Conservation (phyloP, 1,284 basidiomycete species). For the Phellopilus nigrolimitatus region DNA sequence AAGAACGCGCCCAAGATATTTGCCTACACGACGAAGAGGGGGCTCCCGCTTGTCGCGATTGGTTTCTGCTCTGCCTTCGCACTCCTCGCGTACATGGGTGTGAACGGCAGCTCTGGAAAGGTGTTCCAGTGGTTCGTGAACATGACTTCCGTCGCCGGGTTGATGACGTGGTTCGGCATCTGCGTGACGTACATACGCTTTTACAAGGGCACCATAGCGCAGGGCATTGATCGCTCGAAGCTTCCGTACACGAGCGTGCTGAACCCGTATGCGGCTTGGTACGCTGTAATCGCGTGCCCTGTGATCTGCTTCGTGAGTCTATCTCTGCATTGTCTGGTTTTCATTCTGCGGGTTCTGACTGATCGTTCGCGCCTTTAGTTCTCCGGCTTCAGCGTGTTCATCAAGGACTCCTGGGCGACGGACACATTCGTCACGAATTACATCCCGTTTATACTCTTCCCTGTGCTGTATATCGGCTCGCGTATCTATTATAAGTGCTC, state of each 20-base stretch:
- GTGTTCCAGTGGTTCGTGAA: slow-evolving; percentile 79
- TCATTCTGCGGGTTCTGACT: background rate
- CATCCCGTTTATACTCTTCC: slow-evolving; percentile 73
- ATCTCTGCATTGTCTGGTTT: background rate
- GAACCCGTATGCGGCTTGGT: slow-evolving; percentile 40
- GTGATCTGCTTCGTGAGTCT: slow-evolving; percentile 64
- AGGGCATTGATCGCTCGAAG: slow-evolving; percentile 35
- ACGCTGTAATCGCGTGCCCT: slow-evolving; percentile 47
- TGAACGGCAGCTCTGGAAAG: slow-evolving; percentile 52
- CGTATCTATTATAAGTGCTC: slow-evolving; percentile 48
- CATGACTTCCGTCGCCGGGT: slow-evolving; percentile 61
- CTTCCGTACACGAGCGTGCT: slow-evolving; percentile 36
- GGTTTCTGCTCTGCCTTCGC: slow-evolving; percentile 66
- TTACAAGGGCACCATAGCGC: slow-evolving; percentile 39
- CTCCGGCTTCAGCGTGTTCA: slow-evolving; percentile 73
- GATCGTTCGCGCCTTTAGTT: slow-evolving; percentile 40
- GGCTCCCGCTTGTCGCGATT: slow-evolving; percentile 75
- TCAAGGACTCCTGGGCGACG: slow-evolving; percentile 55
- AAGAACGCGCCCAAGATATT: slow-evolving; percentile 80
- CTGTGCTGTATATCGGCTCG: slow-evolving; percentile 62
- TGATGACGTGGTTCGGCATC: slow-evolving; percentile 76
- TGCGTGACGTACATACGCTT: slow-evolving; percentile 44
- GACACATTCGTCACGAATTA: slow-evolving; percentile 75
- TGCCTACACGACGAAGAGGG: slow-evolving; percentile 57
- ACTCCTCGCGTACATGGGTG: slow-evolving; percentile 68